phyloP scores from a whole-genome alignment of 1,284 basidiomycete genomes.

The Hortiboletus rubellus region DNA sequence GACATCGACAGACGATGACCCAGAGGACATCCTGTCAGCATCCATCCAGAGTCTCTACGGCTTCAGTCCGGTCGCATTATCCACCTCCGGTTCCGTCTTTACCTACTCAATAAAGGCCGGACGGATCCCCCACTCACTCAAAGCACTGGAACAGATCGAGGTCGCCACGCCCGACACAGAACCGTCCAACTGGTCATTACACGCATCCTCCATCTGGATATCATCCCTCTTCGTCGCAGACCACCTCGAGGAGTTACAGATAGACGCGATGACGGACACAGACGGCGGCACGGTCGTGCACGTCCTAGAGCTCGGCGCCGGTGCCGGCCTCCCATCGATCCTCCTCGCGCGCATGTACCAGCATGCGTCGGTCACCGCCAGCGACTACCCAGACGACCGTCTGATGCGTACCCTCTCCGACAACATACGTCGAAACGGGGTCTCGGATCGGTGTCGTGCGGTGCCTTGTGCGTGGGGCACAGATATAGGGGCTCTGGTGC shows the following conservation, averaged over 20 bases:
- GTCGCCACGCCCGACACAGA: slow-evolving; percentile 64
- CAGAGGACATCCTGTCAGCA: slow-evolving; percentile 64
- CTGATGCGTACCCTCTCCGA: slow-evolving; percentile 57
- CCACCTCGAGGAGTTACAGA: slow-evolving; percentile 43
- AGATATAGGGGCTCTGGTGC: slow-evolving; percentile 37
- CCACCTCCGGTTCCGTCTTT: slow-evolving; percentile 52
- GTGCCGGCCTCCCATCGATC: slow-evolving; percentile 71
- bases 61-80: slow-evolving; percentile 57
- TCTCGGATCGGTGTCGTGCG: slow-evolving; percentile 45
- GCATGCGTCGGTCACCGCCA: slow-evolving; percentile 49
- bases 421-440: slow-evolving; percentile 56
- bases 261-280: slow-evolving; percentile 4
- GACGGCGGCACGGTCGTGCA: slow-evolving; percentile 27
- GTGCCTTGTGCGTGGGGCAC: slow-evolving; percentile 66
- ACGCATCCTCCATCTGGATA: slow-evolving; percentile 74
- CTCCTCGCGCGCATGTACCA: slow-evolving; percentile 51
- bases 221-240: slow-evolving; percentile 65
- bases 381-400: slow-evolving; percentile 70
- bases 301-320: slow-evolving; percentile 72
- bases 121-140: not conserved
- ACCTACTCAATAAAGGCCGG: slow-evolving; percentile 36
- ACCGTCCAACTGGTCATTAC: slow-evolving; percentile 67
- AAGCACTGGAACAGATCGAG: slow-evolving; percentile 22
- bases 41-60: slow-evolving; percentile 63
- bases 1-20: slow-evolving; percentile 33